phyloP scores from a whole-genome alignment of 225 moss, liverwort and hornwort species.

The Polytrichum commune region DNA sequence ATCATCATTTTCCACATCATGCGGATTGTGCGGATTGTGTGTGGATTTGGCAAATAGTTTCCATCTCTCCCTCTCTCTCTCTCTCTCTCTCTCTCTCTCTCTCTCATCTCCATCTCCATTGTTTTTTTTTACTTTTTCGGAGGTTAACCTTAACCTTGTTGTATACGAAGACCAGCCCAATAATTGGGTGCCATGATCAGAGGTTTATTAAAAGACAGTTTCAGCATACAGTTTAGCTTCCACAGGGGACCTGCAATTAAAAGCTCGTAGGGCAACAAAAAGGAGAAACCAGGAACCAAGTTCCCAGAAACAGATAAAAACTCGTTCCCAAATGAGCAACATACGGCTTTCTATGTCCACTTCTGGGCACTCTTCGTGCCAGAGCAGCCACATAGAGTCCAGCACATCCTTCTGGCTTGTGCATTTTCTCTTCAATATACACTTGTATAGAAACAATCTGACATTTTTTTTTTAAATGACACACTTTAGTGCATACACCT shows the following conservation, averaged over 20 bases:
- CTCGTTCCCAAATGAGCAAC: slow-evolving; percentile 26
- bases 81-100: too few species aligned
- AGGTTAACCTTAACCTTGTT: slow-evolving; percentile 20
- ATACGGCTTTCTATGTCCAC: slow-evolving; percentile 26
- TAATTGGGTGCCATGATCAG: slow-evolving; percentile 37
- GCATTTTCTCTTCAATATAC: slow-evolving; percentile 25
- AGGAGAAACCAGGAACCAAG: slow-evolving; percentile 23
- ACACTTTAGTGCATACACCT: slow-evolving; percentile 1
- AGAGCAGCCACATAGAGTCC: slow-evolving; percentile 2
- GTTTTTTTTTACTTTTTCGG: not conserved
- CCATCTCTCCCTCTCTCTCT: not conserved
- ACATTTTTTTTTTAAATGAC: slow-evolving; percentile 34
- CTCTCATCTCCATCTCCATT: not conserved
- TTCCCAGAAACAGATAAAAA: slow-evolving; percentile 10
- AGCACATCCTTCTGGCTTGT: slow-evolving; percentile 38
- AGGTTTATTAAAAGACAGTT: slow-evolving; percentile 32
- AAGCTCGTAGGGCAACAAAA: slow-evolving; percentile 28
- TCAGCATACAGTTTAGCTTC: slow-evolving; percentile 24
- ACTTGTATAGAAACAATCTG: slow-evolving; percentile 33
- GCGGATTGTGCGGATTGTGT: slow-evolving; percentile 27
- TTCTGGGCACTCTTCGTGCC: slow-evolving; percentile 25
- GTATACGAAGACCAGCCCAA: slow-evolving; percentile 45
- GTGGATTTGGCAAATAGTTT: slow-evolving; percentile 18
- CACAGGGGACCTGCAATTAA: slow-evolving; percentile 38
- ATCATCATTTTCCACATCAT: slow-evolving; percentile 1